These are phyloP conservation scores for Carallia brachiata DNA, from an alignment of 345 rosid species.

Conservation along the genomic window DNA sequence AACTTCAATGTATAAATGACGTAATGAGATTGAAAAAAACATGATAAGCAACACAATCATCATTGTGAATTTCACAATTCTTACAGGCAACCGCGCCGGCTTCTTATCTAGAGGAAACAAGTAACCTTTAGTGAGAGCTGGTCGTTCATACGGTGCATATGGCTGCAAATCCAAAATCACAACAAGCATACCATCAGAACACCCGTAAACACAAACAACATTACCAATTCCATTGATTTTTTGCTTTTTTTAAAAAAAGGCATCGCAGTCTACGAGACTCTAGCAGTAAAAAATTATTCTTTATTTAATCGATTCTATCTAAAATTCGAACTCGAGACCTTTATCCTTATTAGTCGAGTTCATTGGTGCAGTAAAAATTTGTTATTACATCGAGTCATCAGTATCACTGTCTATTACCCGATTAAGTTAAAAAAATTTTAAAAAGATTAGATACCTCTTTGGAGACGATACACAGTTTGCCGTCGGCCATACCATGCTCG, in stretches of 20 bases:
- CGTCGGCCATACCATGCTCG: conserved; percentile 94
- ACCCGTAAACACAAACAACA: background rate
- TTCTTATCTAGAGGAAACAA: conserved; percentile 87
- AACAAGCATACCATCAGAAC: conserved; percentile 1
- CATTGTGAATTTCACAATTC: conserved; percentile 14
- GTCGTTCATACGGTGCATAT: conserved; percentile 92
- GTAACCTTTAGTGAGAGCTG: conserved; percentile 92
- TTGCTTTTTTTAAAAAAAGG: no score
- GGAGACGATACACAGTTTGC: conserved; percentile 80
- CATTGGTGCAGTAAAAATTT: no score
- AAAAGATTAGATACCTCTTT: conserved; percentile 91
- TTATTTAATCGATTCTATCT: no score
- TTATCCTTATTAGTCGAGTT: background rate
- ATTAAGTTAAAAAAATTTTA: no score
- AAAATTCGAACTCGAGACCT: background rate
- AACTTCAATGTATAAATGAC: no score
- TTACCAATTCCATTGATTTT: no score
- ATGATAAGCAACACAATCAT: background rate
- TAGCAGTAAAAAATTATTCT: no score
- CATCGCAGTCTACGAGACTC: no score
- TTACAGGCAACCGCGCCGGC: conserved; percentile 92
- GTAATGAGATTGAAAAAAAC: no score
- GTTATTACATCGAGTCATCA: background rate
- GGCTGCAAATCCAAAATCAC: conserved; percentile 43
- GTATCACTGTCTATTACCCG: background rate